Evolutionary conservation across 371 early-diverging fungal species (phyloP), one percentile per base, ranked within the genome.

Genomic region (Mucor sp.): DNA sequence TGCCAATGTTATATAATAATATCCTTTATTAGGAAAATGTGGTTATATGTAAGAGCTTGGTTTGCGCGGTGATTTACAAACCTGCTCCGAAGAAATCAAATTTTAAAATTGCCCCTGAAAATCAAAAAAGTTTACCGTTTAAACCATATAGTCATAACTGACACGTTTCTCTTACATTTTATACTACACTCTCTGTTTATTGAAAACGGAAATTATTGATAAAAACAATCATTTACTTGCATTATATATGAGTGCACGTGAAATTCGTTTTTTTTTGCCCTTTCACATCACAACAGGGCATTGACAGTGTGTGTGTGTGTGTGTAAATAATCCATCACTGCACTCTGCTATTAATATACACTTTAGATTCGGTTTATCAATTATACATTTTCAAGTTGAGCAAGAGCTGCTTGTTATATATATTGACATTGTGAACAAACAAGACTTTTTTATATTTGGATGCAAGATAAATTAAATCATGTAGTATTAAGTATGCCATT

Each of bases 51-150:
- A 21, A 28, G 14, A 39, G 37, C 11, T 57, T 28, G 17, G 30
- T 65, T 58, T 65, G 65, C 65, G 65, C 65, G 65, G 65, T 65
- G 59, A 48, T 63, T 65, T 58, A 27, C 11, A 27, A 57, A 37
- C 39, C 6, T 64, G 44, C 65, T 58, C 65, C 65, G 65, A 58
- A 56, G 28, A 32, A 17, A 15, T 1, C 19, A 32, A 30, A 56
- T 30, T 63, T 63, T 56, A 28, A 39, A 23, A 55, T 65, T 25
- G 44, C 41, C 57, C 57, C 39, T 39, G 44, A 58, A 55, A 32
- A 21, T 23, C 60, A 60, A 60, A 43, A n/a, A 23, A 41, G 44
- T 27, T 43, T 41, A 39, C 41, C 50, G 21, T 23, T 62, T 62
- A 48, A 62, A 62, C 62, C 30, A 48, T 43, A 58, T 33, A 27